Percentiles rank a stretch among this genome's conserved stretches.
These are phyloP conservation scores for Saturnispora diversa DNA, from an alignment of 805 yeast genomes.

Conservation along the genomic window DNA sequence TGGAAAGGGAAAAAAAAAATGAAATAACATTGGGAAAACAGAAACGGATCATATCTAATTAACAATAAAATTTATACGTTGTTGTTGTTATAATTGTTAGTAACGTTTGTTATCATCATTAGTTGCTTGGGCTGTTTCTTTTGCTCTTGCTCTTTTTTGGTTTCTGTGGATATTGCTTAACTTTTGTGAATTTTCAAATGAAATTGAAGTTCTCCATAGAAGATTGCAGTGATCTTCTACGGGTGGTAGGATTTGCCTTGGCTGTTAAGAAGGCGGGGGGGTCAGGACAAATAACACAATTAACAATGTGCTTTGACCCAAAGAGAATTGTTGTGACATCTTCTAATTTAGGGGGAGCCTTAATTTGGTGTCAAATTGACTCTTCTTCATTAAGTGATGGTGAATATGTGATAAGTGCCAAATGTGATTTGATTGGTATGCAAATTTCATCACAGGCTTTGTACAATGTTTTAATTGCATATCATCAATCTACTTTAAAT, in stretches of 20 bases:
- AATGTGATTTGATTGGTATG: background rate
- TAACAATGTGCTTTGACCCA: background rate
- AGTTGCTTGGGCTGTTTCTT: no score
- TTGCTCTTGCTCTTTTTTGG: no score
- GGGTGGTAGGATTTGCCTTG: background rate
- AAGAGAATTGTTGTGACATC: background rate
- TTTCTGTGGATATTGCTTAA: no score
- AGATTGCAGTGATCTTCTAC: background rate
- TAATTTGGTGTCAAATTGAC: slow-evolving; percentile 2
- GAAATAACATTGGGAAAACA: no score
- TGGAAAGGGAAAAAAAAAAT: background rate
- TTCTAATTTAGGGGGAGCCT: background rate
- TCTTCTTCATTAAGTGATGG: background rate
- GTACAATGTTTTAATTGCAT: background rate
- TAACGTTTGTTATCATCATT: no score
- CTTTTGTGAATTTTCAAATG: background rate
- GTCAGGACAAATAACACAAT: no score
- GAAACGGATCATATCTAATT: no score
- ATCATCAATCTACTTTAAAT: no score
- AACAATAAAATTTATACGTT: no score
- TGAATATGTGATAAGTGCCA: background rate
- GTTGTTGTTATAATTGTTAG: no score
- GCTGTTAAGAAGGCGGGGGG: background rate
- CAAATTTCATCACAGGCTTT: background rate
- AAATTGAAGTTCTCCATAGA: background rate